Evolutionary conservation across 331 rosid species (phyloP).

Genomic region (Malus hybrid): DNA sequence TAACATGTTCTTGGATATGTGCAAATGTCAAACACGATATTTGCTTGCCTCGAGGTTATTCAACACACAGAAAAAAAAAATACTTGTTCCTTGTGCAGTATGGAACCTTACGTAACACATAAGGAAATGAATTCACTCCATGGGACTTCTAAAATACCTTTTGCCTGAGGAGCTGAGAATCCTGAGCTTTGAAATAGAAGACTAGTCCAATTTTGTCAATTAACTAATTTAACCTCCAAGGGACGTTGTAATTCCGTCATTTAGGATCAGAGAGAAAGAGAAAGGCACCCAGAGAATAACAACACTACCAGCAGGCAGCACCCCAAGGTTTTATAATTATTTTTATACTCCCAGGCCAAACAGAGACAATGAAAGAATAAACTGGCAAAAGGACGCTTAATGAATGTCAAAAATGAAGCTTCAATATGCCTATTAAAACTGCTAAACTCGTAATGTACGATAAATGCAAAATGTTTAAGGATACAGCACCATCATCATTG

Average conservation of each 20-base stretch:
- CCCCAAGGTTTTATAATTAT: no score
- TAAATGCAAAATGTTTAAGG: constrained; percentile 34
- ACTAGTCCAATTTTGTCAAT: background rate
- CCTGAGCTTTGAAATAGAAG: background rate
- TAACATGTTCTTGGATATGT: background rate
- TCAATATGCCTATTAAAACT: constrained; percentile 1
- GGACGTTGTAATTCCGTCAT: background rate
- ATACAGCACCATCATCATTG: constrained; percentile 91
- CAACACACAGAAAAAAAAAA: background rate
- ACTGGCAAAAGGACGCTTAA: background rate
- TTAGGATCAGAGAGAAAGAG: background rate
- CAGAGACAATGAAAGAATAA: background rate
- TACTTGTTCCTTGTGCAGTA: background rate
- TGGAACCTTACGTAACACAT: background rate
- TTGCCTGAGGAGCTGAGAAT: background rate
- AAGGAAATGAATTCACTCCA: background rate
- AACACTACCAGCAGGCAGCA: no score
- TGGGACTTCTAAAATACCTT: background rate
- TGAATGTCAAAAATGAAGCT: background rate
- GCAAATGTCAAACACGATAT: background rate
- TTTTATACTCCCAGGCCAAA: no score
- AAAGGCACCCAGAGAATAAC: background rate
- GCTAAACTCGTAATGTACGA: background rate
- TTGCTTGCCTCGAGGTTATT: background rate
- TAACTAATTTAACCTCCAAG: background rate